A percentile compares a stretch with the other conserved stretches of the same genome.
phyloP scores from a whole-genome alignment of 2,329 filamentous ascomycete genomes.

The Scytalidium sp. region DNA sequence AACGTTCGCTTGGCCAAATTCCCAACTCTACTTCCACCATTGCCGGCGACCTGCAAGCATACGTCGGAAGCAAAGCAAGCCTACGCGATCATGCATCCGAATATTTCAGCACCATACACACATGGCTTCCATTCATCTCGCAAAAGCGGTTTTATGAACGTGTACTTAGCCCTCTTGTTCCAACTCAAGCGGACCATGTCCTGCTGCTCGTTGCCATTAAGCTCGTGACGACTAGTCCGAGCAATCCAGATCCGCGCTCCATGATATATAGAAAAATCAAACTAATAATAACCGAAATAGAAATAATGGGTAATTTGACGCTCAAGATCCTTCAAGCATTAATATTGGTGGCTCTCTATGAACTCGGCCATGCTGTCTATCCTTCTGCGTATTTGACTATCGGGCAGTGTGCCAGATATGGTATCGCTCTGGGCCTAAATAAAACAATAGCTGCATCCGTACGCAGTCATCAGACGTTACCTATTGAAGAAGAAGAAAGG shows the following conservation, averaged over 20 bases:
- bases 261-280: neutral
- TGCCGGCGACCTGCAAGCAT: neutral
- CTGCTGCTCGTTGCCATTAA: neutral
- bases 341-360: neutral
- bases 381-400: neutral
- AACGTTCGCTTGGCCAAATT: neutral
- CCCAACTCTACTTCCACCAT: neutral
- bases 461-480: neutral
- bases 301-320: neutral
- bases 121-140: neutral
- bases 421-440: neutral
- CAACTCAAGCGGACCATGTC: neutral
- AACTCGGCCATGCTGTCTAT: neutral
- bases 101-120: neutral
- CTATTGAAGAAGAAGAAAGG: conserved; percentile 1
- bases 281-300: neutral
- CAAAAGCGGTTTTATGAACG: neutral
- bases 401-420: neutral
- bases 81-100: neutral
- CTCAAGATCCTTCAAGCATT: neutral
- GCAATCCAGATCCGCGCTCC: neutral
- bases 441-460: neutral
- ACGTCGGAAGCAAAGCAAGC: neutral
- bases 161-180: neutral
- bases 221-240: neutral